Evolutionary conservation across 169 alveolate species (phyloP), one percentile per base, ranked within the genome.

Genomic region (Eimeria maxima): DNA sequence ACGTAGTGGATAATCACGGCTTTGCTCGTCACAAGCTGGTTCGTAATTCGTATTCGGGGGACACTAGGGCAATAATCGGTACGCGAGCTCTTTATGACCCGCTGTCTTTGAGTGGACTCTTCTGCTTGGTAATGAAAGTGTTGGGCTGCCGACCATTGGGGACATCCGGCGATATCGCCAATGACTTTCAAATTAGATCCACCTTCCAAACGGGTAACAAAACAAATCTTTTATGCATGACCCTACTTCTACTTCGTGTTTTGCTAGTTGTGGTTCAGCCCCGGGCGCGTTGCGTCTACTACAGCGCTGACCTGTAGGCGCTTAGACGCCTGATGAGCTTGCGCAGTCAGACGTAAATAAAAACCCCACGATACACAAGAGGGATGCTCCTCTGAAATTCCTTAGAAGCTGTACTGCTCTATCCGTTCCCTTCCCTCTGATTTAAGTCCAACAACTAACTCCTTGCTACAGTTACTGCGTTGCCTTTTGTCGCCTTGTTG

Each of bases 41-140:
- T 4, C 50, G 24, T 42, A 73, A 38, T 73, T 42, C 53, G 8
- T 0, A 73, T 33, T 38, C 27, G 38, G 38, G 11, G 20, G 4
- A 13, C 83, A 0, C 83, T 38, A 14, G 27, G 0, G 8, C 83
- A 73, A 73, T 73, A 42, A n/a, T 33, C 7, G 83, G 10, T 73
- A 38, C 53, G 24, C 29, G 13, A 73, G 4, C 27, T 38, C 55
- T 42, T 73, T 73, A 33, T 73, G 50, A 13, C 38, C 29, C 38
- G 83, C 83, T 73, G 55, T 38, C 83, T 73, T 63, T 63, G 33
- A 22, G 13, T 73, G 6, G 55, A 73, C 83, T 73, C 83, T 29
- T 14, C 24, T 0, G 55, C 29, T 14, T 10, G 10, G 4, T 42
- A 7, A 16, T 42, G 13, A 3, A 5, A 5, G 14, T 8, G 18